Base-by-base conservation (phyloP, 2,329 filamentous ascomycete species). In the Paraphoma chrysanthemicola region DNA sequence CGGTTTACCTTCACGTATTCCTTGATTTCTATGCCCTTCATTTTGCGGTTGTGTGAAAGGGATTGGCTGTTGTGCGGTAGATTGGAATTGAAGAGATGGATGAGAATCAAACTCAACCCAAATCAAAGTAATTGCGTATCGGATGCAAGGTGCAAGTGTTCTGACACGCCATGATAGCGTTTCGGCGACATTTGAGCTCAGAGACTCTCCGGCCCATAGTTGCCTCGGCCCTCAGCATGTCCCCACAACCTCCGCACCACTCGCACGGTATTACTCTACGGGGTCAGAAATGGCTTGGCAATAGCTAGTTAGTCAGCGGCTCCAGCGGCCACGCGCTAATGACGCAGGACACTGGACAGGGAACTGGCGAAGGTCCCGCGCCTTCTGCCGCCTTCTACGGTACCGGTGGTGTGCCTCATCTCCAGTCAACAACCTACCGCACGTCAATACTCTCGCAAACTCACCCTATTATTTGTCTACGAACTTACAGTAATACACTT, bases 11-110 rank as follows among this genome's bases (percentile, higher is more conserved):
- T 88, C 78, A 92, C 88, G 71, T 92, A 92, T 83, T 90, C 80
- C 64, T 82, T 86, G 54, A 93, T 79, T 75, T 92, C 86, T 55
- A 93, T 91, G 68, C 86, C 91, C 67, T 86, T 87, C 91, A 94
- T 94, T 6, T 29, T 68, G 60, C 28, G 14, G 48, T 44, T 6
- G 33, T 36, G 10, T 36, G 9, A 14, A 2, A 14, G 33, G 14
- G 33, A 36, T 36, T 23, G 23, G 23, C 23, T 23, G 23, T 5
- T 23, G 23, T 3, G 23, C 2, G 23, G 23, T 23, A 23, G 23
- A 23, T 23, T 23, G 23, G 23, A 23, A 23, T 23, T 18, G 36
- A 28, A 28, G 16, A n/a, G 11, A 44, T 44, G 28, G 14, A 11
- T 49, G 41, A 50, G 17, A 43, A 36, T 33, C 31, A 23, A 23